Base-by-base conservation (phyloP, 441 rosid genomes). In the Gossypium lobatum region DNA sequence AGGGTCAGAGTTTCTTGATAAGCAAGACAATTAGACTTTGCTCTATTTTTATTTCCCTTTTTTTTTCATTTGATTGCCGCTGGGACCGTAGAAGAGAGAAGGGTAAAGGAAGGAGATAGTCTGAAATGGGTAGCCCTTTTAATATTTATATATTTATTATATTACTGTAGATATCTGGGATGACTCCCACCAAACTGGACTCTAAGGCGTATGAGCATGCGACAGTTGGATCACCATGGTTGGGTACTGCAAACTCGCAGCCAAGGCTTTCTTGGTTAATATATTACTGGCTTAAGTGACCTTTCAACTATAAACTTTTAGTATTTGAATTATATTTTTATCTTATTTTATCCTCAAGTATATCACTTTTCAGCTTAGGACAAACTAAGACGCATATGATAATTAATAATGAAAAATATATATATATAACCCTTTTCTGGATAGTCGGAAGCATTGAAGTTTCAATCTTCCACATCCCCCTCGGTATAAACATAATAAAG, bases 1-100 rank as follows among this genome's bases (percentile, higher is more conserved):
- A 34, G 52, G 0, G 20, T 25, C 25, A 4, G 0, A 68, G 18
- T 57, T 75, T 54, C 79, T 75, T 75, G 79, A 45, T 6, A 17
- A 62, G 62, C 58, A 79, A 67, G 74, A 23, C 1, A 25, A 37
- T 53, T n/a, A 31, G 17, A 55, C 55, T 13, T 64, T 10, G 11
- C 58, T 39, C 46, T 39, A 9, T 39, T 39, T 39, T 39, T 11
- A 18, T 20, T 55, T 13, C 10, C 16, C 31, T n/a, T 59, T 59
- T 21, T 21, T 37, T 8, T 39, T 39, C 46, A 39, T 39, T 8
- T 39, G 46, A 39, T 39, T 39, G 46, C 46, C 46, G 13, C 11
- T 39, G 46, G 46, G 1, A 42, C 53, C 11, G 58, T n/a, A 57
- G 66, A 28, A 46, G 13, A 2, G 20, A n/a, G 57, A 42, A 45